phyloP scores from a whole-genome alignment of 2,329 filamentous ascomycete genomes.

The Metarhizium anisopliae region DNA sequence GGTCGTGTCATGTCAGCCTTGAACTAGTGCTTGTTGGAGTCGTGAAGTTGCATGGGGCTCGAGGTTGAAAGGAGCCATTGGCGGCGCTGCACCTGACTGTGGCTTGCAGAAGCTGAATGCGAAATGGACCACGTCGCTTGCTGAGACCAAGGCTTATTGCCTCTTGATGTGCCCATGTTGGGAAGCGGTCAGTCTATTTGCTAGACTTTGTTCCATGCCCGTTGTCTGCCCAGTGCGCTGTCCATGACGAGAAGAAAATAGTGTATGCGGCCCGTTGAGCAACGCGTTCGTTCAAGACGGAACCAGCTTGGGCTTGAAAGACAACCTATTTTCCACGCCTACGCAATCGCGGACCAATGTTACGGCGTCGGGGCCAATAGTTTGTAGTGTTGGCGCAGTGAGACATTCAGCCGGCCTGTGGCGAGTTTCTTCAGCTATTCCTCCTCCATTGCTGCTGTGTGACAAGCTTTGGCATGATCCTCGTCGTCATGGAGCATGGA shows the following conservation, averaged over 20 bases:
- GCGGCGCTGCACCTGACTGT: conserved; percentile 10
- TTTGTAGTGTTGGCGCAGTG: background rate
- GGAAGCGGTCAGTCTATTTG: background rate
- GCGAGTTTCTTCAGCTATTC: background rate
- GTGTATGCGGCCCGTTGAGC: background rate
- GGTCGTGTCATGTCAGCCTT: conserved; percentile 9
- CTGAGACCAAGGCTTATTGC: background rate
- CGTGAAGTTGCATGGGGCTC: background rate
- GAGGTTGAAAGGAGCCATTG: conserved; percentile 15
- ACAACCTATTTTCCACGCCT: background rate
- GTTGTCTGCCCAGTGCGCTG: no score
- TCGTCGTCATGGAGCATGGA: no score
- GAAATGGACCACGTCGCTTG: conserved; percentile 5
- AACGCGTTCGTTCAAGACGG: background rate
- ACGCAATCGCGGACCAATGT: background rate
- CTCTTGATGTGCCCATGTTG: background rate
- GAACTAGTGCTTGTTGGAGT: conserved; percentile 8
- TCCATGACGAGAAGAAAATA: background rate
- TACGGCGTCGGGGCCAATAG: background rate
- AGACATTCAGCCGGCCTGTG: background rate
- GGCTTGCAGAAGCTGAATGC: conserved; percentile 29
- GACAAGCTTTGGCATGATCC: background rate
- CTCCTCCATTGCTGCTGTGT: background rate
- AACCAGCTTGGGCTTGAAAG: background rate
- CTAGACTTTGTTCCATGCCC: no score